Conservation (phyloP, 768 basidiomycete species). For the Coprinellus micaceus region DNA sequence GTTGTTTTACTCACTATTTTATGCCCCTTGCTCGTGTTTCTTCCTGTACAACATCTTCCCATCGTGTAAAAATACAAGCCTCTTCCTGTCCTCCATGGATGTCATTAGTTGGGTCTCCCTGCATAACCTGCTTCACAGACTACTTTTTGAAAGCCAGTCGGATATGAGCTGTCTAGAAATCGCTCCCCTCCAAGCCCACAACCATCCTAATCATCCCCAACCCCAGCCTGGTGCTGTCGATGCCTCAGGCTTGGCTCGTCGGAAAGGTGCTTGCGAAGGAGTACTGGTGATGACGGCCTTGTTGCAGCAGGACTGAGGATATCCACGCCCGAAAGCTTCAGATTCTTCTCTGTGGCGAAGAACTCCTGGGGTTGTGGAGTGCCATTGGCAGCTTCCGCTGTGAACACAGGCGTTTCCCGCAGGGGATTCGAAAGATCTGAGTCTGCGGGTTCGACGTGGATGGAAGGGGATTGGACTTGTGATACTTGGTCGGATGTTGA, state of each 20-base stretch:
- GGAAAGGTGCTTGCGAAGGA: constrained; percentile 34
- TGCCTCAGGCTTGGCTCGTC: constrained; percentile 22
- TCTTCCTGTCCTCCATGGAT: constrained; percentile 2
- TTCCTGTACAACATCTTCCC: constrained; percentile 18
- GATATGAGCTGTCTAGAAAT: too few relatives aligned
- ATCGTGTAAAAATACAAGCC: constrained; percentile 10
- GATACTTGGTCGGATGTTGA: constrained; percentile 61
- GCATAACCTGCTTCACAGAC: neutral
- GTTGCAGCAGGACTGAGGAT: constrained; percentile 72
- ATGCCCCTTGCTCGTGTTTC: neutral
- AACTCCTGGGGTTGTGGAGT: constrained; percentile 37
- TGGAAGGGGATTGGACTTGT: constrained; percentile 24
- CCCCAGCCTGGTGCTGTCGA: neutral
- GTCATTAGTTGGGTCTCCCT: neutral
- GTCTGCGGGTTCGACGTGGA: constrained; percentile 22
- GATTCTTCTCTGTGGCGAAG: constrained; percentile 47
- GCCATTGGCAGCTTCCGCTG: too few relatives aligned
- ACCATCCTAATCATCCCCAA: neutral
- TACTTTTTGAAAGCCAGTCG: too few relatives aligned
- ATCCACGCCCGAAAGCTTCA: constrained; percentile 64
- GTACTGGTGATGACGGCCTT: constrained; percentile 60
- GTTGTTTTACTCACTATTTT: neutral
- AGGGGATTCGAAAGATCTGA: constrained; percentile 17
- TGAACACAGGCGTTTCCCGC: neutral
- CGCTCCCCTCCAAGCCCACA: too few relatives aligned